phyloP scores from a whole-genome alignment of 2,329 filamentous ascomycete genomes.

The Neoarthrinium moseri region DNA sequence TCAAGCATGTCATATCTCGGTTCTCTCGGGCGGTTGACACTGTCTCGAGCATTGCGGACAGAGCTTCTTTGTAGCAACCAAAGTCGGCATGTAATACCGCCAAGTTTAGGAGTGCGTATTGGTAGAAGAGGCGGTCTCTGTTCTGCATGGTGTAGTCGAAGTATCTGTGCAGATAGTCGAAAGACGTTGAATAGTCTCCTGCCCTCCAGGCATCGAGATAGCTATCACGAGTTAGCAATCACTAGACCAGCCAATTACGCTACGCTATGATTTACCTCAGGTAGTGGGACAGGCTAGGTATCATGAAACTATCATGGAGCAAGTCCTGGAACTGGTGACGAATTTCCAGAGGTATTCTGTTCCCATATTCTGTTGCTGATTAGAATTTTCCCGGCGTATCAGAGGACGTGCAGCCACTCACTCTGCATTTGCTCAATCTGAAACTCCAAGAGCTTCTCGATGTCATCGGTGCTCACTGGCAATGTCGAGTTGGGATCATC shows the following conservation, averaged over 20 bases:
- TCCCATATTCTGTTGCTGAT: slow-evolving; percentile 63
- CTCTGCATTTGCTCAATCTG: slow-evolving; percentile 87
- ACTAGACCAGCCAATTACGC: no score
- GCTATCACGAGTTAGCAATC: slow-evolving; percentile 36
- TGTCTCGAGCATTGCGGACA: slow-evolving; percentile 93
- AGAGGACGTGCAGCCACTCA: slow-evolving; percentile 32
- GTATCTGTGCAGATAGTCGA: slow-evolving; percentile 89
- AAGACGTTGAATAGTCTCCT: slow-evolving; percentile 85
- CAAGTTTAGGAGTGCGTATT: slow-evolving; percentile 91
- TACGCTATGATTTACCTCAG: slow-evolving; percentile 59
- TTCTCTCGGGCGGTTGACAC: slow-evolving; percentile 94
- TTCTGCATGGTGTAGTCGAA: slow-evolving; percentile 96
- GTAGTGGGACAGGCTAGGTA: slow-evolving; percentile 75
- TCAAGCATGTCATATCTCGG: slow-evolving; percentile 86
- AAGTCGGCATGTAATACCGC: slow-evolving; percentile 95
- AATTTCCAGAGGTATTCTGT: slow-evolving; percentile 73
- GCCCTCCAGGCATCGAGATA: slow-evolving; percentile 92
- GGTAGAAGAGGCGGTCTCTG: slow-evolving; percentile 81
- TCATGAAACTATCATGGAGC: slow-evolving; percentile 63
- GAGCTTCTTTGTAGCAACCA: slow-evolving; percentile 83
- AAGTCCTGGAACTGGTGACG: slow-evolving; percentile 69
- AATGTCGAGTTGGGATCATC: slow-evolving; percentile 38
- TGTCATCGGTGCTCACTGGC: slow-evolving; percentile 71
- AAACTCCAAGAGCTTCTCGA: slow-evolving; percentile 80
- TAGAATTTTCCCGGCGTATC: not conserved